Conservation (phyloP, 768 basidiomycete species). For the Termitomyces sp. region DNA sequence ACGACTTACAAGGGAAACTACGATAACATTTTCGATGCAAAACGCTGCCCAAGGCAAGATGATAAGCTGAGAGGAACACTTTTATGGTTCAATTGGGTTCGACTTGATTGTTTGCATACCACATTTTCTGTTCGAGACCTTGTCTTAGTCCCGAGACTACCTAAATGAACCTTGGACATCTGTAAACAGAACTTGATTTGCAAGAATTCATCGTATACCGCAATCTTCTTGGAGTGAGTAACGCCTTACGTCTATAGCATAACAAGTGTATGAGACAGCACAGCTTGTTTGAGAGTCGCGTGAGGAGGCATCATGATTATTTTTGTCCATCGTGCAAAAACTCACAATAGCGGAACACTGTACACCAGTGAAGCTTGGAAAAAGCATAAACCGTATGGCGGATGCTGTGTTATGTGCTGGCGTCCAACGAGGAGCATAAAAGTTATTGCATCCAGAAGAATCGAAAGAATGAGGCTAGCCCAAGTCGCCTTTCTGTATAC, state of each 20-base stretch:
- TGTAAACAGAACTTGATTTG: neutral
- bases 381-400: neutral
- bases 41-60: neutral
- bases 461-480: neutral
- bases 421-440: neutral
- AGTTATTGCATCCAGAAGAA: neutral
- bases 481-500: neutral
- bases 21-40: neutral
- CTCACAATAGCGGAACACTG: neutral
- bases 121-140: neutral
- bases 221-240: neutral
- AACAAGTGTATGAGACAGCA: neutral
- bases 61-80: neutral
- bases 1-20: neutral
- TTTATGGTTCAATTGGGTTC: neutral
- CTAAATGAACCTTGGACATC: neutral
- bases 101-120: neutral
- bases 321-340: neutral
- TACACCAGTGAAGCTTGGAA: neutral
- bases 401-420: neutral
- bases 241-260: neutral
- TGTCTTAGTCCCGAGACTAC: neutral
- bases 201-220: neutral
- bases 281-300: neutral
- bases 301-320: neutral